phyloP scores from a whole-genome alignment of 495 filamentous ascomycete genomes.

The Penicillium pancosmium region DNA sequence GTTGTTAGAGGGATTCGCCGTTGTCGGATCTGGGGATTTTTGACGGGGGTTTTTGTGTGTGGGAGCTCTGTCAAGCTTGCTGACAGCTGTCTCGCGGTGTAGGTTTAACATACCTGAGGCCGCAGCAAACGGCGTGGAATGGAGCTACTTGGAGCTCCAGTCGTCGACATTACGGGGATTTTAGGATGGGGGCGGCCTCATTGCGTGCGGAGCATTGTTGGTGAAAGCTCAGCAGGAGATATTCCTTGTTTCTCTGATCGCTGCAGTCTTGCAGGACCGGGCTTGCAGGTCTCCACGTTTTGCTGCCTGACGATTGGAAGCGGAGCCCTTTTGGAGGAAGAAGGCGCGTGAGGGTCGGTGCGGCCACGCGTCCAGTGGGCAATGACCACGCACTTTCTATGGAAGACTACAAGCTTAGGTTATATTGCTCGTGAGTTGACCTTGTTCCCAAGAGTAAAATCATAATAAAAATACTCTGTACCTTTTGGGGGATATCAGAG shows the following conservation, averaged over 20 bases:
- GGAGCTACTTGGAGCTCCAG: constrained; percentile 41
- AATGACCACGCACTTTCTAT: too few species aligned
- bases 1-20: constrained; percentile 7
- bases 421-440: too few species aligned
- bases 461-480: too few species aligned
- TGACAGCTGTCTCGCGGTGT: background rate
- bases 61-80: background rate
- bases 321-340: too few species aligned
- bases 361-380: too few species aligned
- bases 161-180: constrained; percentile 32
- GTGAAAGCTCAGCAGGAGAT: background rate
- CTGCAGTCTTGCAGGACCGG: background rate
- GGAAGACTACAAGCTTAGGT: too few species aligned
- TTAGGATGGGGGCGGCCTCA: constrained; percentile 15
- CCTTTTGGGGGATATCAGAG: too few species aligned
- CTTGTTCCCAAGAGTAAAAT: too few species aligned
- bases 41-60: background rate
- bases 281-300: background rate
- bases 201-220: background rate
- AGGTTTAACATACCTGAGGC: constrained; percentile 35
- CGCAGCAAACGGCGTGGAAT: constrained; percentile 38
- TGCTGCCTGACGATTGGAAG: too few species aligned
- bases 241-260: constrained; percentile 1
- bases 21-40: background rate
- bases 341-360: too few species aligned